Base-by-base conservation (phyloP, 768 basidiomycete genomes). In the Leccinum uliginosum region DNA sequence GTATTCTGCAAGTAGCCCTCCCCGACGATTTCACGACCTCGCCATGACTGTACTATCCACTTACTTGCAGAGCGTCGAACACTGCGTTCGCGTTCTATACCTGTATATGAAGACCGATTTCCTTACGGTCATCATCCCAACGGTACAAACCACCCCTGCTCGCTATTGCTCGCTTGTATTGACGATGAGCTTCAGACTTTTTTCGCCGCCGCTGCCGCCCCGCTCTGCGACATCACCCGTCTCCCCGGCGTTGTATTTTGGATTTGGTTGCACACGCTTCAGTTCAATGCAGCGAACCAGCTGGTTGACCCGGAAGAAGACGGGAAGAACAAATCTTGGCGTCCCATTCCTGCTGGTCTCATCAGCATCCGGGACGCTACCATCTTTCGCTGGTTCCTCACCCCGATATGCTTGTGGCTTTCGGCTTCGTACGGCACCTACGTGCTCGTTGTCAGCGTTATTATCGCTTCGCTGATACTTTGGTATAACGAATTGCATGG, bases 251-350 rank as follows among this genome's bases (percentile, higher is more conserved):
- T 72, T 12, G 61, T 76, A 35, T 61, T 75, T 35, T 81, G 80
- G 80, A 74, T 78, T 11, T 79, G 74, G 72, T 57, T 79, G 6
- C 80, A 81, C 58, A 68, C 79, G 27, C 66, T 81, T 6, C 77
- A 78, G 40, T 78, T 76, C 67, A 69, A 75, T 50, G 66, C 75
- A 17, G 67, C 76, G 8, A 81, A 81, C 53, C 80, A 81, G 61
- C 61, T 70, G 12, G 63, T 73, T 27, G 67, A 70, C 53, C 69
- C 73, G 10, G 73, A 73, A 38, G 80, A 81, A 62, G 80, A 81
- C 59, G 62, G 61, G 11, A 63, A 55, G 57, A 81, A 81, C 57
- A 78, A 79, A 56, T 68, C 75, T 11, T 76, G 70, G 64, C 70
- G 80, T 38, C 80, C 80, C 2, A 67, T 81, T 38, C 79, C 80